Evolutionary conservation across 2,329 filamentous ascomycete genomes (phyloP), one percentile per base, ranked within the genome.

Genomic region (Paraconiothyrium brasiliense): DNA sequence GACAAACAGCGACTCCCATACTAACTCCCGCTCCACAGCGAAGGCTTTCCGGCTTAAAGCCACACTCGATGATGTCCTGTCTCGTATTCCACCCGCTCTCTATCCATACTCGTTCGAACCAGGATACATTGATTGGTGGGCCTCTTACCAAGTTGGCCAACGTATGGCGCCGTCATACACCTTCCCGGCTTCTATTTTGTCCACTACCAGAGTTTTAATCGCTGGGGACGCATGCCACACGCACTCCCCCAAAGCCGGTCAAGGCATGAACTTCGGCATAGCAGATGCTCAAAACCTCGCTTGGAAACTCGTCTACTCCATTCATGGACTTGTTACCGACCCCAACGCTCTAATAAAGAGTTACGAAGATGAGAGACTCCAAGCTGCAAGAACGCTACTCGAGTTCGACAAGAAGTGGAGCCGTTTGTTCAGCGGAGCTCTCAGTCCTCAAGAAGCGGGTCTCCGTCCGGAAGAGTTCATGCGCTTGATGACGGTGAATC

Each of bases 371-470:
- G 41, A n/a, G 20, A 44, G 41, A 22, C 16, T 11, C 8, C 41
- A 44, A 22, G 41, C 41, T 44, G 41, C 41, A 22, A n/a, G 13
- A 16, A 44, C 41, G 8, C 20, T 44, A 3, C n/a, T 44, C 4
- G 41, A 44, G n/a, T 44, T 44, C 41, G 41, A 44, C 41, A 44
- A 20, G n/a, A 44, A 44, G 41, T 44, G 41, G 41, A 44, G 11
- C 13, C 13, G 16, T 20, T 44, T 44, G 11, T 44, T 20, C 13
- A 44, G n/a, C 9, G 41, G 41, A n/a, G 11, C 2, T 20, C 3
- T 44, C 2, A 22, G 41, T n/a, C n/a, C n/a, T 3, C 3, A 3
- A 4, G 41, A 44, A 44, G 41, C 16, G 5, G 41, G 41, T 4
- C 41, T 44, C n/a, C 14, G 41, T 2, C 41, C 41, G 3, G 41